phyloP scores from a whole-genome alignment of 164 flowering plant species.

The Kingdonia uniflora region DNA sequence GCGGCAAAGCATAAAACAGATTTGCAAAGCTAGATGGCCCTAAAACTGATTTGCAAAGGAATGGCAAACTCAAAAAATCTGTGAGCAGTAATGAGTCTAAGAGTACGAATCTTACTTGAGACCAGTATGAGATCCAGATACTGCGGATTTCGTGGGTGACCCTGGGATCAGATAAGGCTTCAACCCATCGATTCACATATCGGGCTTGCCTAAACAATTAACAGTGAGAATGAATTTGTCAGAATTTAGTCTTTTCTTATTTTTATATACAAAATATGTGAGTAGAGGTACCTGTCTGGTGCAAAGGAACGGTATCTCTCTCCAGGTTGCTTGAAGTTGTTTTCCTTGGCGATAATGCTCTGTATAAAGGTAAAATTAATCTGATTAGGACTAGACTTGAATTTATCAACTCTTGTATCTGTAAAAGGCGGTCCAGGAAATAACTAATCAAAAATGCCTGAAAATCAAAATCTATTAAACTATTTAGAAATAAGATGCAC shows the following conservation, averaged over 20 bases:
- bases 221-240: background rate
- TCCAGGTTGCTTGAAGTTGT: slow-evolving; percentile 97
- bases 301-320: slow-evolving; percentile 82
- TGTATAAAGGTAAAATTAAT: slow-evolving; percentile 15
- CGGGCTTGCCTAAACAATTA: slow-evolving; percentile 68
- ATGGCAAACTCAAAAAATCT: too few relatives aligned
- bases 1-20: too few relatives aligned
- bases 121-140: slow-evolving; percentile 83
- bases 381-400: too few relatives aligned
- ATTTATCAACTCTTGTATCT: too few relatives aligned
- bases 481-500: too few relatives aligned
- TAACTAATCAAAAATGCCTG: too few relatives aligned
- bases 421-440: too few relatives aligned
- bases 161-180: slow-evolving; percentile 71
- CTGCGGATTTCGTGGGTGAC: slow-evolving; percentile 79
- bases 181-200: slow-evolving; percentile 51
- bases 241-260: background rate
- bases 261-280: background rate
- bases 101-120: slow-evolving; percentile 63
- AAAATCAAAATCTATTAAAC: too few relatives aligned
- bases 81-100: too few relatives aligned
- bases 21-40: too few relatives aligned
- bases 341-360: slow-evolving; percentile 79
- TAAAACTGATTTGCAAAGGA: too few relatives aligned
- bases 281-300: slow-evolving; percentile 57